Conservation (phyloP, 768 basidiomycete genomes). For the Tricholoma matsutake region DNA sequence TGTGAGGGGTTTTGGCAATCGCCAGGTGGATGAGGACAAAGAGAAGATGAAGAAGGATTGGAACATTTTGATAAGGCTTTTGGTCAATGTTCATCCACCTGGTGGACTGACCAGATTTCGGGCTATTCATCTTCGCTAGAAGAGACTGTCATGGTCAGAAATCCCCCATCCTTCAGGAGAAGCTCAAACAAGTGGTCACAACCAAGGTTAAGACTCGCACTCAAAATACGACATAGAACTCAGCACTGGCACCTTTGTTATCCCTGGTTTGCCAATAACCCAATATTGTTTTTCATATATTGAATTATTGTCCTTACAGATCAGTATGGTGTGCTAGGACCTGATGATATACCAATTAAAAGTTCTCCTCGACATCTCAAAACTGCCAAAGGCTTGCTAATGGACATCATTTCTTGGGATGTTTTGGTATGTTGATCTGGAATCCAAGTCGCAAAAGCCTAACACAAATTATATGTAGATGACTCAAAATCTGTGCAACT, state of each 20-base stretch:
- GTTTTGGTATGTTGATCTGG: slow-evolving; percentile 41
- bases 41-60: slow-evolving; percentile 37
- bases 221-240: slow-evolving; percentile 50
- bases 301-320: slow-evolving; percentile 37
- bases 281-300: slow-evolving; percentile 11
- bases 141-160: slow-evolving; percentile 52
- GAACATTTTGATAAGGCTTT: slow-evolving; percentile 22
- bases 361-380: slow-evolving; percentile 42
- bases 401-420: slow-evolving; percentile 52
- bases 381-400: slow-evolving; percentile 38
- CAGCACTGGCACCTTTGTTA: slow-evolving; percentile 59
- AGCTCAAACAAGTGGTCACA: slow-evolving; percentile 48
- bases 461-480: slow-evolving; percentile 33
- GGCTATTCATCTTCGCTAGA: slow-evolving; percentile 60
- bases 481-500: slow-evolving; percentile 63
- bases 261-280: slow-evolving; percentile 48
- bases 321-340: slow-evolving; percentile 44
- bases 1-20: slow-evolving; percentile 39
- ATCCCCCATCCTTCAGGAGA: slow-evolving; percentile 49
- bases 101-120: slow-evolving; percentile 65
- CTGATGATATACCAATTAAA: slow-evolving; percentile 57
- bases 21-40: slow-evolving; percentile 36
- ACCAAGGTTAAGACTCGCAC: slow-evolving; percentile 40
- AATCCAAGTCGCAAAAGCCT: neutral
- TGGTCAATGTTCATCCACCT: slow-evolving; percentile 49